phyloP scores from a whole-genome alignment of 192 early-diverging fungal species.

The Backusella sp. region DNA sequence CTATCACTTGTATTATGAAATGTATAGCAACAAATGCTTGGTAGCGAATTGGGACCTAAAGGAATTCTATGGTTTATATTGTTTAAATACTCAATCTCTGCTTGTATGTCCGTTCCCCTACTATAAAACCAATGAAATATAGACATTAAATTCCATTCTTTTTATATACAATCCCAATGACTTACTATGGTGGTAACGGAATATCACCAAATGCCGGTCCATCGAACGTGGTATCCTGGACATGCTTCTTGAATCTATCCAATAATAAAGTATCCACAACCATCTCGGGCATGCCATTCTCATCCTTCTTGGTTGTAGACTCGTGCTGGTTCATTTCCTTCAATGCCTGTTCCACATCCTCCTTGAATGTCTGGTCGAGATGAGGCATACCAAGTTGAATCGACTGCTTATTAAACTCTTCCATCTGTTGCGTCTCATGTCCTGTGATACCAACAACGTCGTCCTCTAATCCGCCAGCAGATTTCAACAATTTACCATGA shows the following conservation, averaged over 20 bases:
- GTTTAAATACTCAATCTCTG: conserved; percentile 72
- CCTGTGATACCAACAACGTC: conserved; percentile 72
- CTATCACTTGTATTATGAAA: conserved; percentile 89
- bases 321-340: conserved; percentile 48
- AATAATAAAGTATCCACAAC: not conserved
- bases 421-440: conserved; percentile 68
- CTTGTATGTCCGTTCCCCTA: conserved; percentile 76
- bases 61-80: conserved; percentile 75
- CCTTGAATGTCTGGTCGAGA: conserved; percentile 66
- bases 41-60: conserved; percentile 64
- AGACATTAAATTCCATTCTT: not conserved
- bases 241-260: not conserved
- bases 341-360: conserved; percentile 80
- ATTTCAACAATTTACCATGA: conserved; percentile 36
- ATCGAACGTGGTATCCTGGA: conserved; percentile 51
- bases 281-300: not conserved
- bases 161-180: not conserved
- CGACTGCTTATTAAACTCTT: conserved; percentile 78
- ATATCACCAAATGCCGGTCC: conserved; percentile 63
- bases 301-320: not conserved
- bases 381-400: conserved; percentile 74
- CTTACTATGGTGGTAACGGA: conserved; percentile 71
- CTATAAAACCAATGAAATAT: conserved; percentile 31
- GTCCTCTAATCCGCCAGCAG: conserved; percentile 47
- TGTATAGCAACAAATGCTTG: conserved; percentile 94